Evolutionary conservation across 139 green algal species (phyloP), one percentile per base, ranked within the genome.

Genomic region (Zygnema cylindricum): DNA sequence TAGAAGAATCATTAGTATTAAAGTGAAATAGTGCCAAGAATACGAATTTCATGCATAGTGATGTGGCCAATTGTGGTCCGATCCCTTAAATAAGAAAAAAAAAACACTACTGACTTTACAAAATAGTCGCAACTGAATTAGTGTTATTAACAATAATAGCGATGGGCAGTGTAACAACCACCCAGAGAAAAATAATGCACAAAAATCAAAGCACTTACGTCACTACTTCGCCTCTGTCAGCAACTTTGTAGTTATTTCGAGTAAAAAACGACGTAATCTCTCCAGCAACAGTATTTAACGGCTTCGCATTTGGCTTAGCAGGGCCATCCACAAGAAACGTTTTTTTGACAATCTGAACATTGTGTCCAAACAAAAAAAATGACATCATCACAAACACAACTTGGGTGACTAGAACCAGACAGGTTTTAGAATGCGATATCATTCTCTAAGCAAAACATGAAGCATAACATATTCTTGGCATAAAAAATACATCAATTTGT

Each of bases 201-300:
- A n/a, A n/a, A n/a, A n/a, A n/a, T n/a, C 49, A 84, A 43, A 7
- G 11, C 7, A 76, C 83, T 88, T 33, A 94, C 76, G 90, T 94
- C 71, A 94, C 90, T 22, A 91, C 75, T 36, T 94, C 92, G 1
- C 92, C 89, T 41, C 84, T 77, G 42, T 93, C 91, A 40, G 69
- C 76, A 73, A 94, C 77, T 36, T 82, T 90, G 87, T 93, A 94
- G 82, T 94, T 94, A 83, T 93, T 93, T 36, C 82, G 40, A 11
- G 38, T 89, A 89, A 94, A 94, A 77, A 84, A 93, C 1, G 71
- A 73, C 0, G 82, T 69, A 0, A 94, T 86, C 33, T 92, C 91
- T 1, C 85, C 33, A 40, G 92, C 92, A 21, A 93, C 1, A 32
- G 69, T 63, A 40, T 92, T 69, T 33, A 93, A 82, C 23, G 88